Conservation (phyloP, 345 rosid species). For the Orychophragmus violaceus region DNA sequence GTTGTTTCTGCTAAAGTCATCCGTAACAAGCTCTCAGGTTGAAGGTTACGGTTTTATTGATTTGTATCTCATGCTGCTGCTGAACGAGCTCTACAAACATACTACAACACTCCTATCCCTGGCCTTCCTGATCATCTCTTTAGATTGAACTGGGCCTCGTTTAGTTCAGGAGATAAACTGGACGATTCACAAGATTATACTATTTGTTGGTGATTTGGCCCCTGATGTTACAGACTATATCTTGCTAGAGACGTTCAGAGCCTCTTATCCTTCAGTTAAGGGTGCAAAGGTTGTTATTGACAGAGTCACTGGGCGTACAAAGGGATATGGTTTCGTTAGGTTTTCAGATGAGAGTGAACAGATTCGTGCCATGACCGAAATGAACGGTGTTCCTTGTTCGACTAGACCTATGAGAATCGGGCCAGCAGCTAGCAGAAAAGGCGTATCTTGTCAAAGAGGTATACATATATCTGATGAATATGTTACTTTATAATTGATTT, state of each 20-base stretch:
- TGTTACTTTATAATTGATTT: neutral
- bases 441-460: constrained; percentile 55
- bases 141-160: constrained; percentile 82
- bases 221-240: constrained; percentile 87
- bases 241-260: constrained; percentile 79
- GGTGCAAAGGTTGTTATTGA: constrained; percentile 94
- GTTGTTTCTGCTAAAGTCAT: constrained; percentile 61
- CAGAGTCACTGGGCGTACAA: constrained; percentile 74
- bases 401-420: constrained; percentile 93
- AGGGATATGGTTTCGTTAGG: constrained; percentile 88
- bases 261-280: constrained; percentile 58
- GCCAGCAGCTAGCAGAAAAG: constrained; percentile 69
- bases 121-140: constrained; percentile 63
- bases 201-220: constrained; percentile 88
- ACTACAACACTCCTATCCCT: constrained; percentile 65
- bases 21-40: constrained; percentile 65
- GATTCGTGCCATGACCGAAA: constrained; percentile 77
- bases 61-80: constrained; percentile 64
- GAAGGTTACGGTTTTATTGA: constrained; percentile 90
- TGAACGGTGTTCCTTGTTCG: constrained; percentile 87
- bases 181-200: constrained; percentile 73
- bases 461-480: constrained; percentile 15
- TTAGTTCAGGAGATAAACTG: constrained; percentile 70
- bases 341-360: constrained; percentile 84
- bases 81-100: constrained; percentile 67